These are phyloP conservation scores for Glaciozyma antarctica DNA, from an alignment of 768 basidiomycete species.

Conservation along the genomic window DNA sequence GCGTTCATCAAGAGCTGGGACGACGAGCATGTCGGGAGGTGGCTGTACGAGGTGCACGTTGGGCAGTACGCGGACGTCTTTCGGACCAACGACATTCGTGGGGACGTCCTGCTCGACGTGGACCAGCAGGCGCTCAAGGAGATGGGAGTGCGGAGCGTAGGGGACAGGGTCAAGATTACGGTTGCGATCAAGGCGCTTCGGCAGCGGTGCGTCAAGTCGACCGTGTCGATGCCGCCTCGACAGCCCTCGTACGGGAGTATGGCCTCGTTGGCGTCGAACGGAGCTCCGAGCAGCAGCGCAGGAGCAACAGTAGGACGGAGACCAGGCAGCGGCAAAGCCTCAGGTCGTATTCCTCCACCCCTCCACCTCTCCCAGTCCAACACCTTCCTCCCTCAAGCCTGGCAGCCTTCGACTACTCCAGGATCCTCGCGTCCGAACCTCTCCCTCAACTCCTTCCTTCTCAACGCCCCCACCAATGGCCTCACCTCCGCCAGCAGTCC, in stretches of 20 bases:
- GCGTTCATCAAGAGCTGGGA: constrained; percentile 39
- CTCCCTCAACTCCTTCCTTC: constrained; percentile 34
- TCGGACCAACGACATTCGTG: constrained; percentile 77
- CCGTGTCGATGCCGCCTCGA: background rate
- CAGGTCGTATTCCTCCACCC: constrained; percentile 26
- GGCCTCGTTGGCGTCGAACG: background rate
- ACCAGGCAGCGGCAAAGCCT: background rate
- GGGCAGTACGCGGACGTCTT: constrained; percentile 55
- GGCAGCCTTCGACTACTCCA: constrained; percentile 41
- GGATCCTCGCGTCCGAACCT: constrained; percentile 5
- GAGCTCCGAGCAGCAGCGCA: background rate
- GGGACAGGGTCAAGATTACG: constrained; percentile 78
- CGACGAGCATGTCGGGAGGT: constrained; percentile 47
- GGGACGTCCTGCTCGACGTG: constrained; percentile 81
- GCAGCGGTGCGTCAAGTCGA: constrained; percentile 44
- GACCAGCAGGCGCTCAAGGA: constrained; percentile 81
- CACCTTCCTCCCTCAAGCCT: constrained; percentile 24
- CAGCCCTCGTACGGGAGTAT: background rate
- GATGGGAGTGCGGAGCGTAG: constrained; percentile 76
- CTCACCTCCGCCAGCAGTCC: constrained; percentile 37
- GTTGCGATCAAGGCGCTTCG: constrained; percentile 74
- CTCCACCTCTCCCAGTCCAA: constrained; percentile 32
- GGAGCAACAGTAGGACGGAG: background rate
- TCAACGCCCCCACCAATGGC: constrained; percentile 30
- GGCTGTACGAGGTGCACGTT: constrained; percentile 51